Conservation (phyloP, 208 protist genomes). For the Trypanosoma mega region DNA sequence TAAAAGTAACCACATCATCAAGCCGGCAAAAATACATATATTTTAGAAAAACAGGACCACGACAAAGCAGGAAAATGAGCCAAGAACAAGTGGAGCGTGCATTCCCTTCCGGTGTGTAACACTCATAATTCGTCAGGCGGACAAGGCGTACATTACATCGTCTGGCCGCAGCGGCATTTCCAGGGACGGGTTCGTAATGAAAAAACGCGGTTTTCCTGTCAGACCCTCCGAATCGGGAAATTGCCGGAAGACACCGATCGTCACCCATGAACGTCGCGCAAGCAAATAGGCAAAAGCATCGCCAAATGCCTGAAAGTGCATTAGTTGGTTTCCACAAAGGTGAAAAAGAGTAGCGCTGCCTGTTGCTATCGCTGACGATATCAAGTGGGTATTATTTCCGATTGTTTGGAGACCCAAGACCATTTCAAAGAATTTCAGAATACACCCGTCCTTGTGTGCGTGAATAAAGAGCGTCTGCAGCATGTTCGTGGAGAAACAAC, state of each 20-base stretch:
- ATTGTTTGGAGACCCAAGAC: slow-evolving; percentile 61
- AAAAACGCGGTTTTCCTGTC: slow-evolving; percentile 68
- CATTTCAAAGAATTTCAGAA: slow-evolving; percentile 80
- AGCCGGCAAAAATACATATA: not conserved
- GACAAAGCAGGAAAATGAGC: not conserved
- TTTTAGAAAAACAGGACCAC: not conserved
- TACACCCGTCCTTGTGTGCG: slow-evolving; percentile 66
- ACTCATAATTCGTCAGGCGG: not conserved
- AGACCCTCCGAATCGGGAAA: slow-evolving; percentile 65
- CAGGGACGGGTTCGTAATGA: slow-evolving; percentile 82
- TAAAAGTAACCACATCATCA: not conserved
- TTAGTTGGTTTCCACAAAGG: slow-evolving; percentile 63
- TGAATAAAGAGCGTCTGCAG: slow-evolving; percentile 79
- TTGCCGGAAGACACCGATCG: slow-evolving; percentile 81
- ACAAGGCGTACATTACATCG: slow-evolving; percentile 85
- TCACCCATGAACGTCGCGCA: slow-evolving; percentile 55
- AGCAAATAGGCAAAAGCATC: slow-evolving; percentile 82
- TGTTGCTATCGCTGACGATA: slow-evolving; percentile 42
- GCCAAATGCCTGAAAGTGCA: slow-evolving; percentile 78
- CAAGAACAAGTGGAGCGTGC: not conserved
- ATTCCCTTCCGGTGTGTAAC: not conserved
- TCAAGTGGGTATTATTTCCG: slow-evolving; percentile 67
- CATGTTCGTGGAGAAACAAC: slow-evolving; percentile 88
- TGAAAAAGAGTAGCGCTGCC: slow-evolving; percentile 71
- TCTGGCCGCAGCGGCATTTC: slow-evolving; percentile 67